A percentile compares a stretch with the other conserved stretches of the same genome.
phyloP scores from a whole-genome alignment of 306 rosid species.

The Ochetophila trinervis region DNA sequence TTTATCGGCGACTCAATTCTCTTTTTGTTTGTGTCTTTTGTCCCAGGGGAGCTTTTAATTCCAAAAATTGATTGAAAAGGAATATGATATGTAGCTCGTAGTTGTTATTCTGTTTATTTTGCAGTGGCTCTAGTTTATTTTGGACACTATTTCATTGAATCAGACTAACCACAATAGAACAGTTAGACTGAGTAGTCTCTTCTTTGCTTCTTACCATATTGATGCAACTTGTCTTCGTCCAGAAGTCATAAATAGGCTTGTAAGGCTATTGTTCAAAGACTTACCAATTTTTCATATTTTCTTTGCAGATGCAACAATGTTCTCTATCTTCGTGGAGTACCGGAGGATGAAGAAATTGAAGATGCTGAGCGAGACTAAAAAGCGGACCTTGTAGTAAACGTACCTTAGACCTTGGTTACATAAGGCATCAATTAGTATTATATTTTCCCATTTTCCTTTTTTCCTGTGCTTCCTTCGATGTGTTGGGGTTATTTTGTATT shows the following conservation, averaged over 20 bases:
- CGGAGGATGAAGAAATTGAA: slow-evolving; percentile 94
- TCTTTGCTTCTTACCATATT: not conserved
- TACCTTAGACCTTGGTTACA: too few relatives aligned
- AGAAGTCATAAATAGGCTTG: not conserved
- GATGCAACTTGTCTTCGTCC: not conserved
- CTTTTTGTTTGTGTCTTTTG: too few relatives aligned
- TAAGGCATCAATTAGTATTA: too few relatives aligned
- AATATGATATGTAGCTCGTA: not conserved
- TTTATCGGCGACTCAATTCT: too few relatives aligned
- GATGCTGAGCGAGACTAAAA: slow-evolving; percentile 68
- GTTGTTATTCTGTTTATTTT: not conserved
- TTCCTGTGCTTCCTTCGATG: too few relatives aligned
- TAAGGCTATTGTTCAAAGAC: not conserved
- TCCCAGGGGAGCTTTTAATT: not conserved
- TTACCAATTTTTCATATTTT: slow-evolving; percentile 8
- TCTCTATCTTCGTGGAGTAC: slow-evolving; percentile 92
- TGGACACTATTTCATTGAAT: not conserved
- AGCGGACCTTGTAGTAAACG: too few relatives aligned
- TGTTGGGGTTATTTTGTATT: too few relatives aligned
- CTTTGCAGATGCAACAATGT: slow-evolving; percentile 84
- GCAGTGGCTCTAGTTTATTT: not conserved
- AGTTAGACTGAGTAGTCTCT: not conserved
- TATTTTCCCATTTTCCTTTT: too few relatives aligned
- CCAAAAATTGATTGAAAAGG: too few relatives aligned
- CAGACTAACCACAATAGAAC: not conserved